Conservation (phyloP, 106 monocot genomes). For the Dactylorhiza incarnata region DNA sequence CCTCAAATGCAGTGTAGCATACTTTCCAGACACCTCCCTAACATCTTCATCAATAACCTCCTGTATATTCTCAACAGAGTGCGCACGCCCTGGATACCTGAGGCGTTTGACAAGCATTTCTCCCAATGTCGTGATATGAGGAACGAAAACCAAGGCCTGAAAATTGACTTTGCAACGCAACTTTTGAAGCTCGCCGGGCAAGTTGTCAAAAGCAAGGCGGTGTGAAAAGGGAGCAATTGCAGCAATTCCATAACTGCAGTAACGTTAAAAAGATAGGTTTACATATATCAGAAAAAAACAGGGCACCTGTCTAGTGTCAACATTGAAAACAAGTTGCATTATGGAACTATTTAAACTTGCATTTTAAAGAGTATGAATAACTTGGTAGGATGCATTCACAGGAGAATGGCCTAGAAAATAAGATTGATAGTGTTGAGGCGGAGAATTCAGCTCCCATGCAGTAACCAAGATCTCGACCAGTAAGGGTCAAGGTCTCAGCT, state of each 20-base stretch:
- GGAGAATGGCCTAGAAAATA: no score
- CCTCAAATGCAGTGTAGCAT: slow-evolving; percentile 65
- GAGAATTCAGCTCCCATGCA: no score
- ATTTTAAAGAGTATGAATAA: no score
- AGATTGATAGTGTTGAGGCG: no score
- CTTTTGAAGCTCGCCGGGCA: slow-evolving; percentile 73
- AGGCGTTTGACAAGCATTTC: slow-evolving; percentile 66
- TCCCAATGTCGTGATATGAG: slow-evolving; percentile 68
- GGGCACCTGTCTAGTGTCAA: no score
- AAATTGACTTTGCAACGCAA: slow-evolving; percentile 95
- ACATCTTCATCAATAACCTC: slow-evolving; percentile 24
- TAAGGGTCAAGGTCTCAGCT: no score
- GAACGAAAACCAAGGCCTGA: slow-evolving; percentile 74
- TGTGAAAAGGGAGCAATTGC: slow-evolving; percentile 94
- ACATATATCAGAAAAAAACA: neutral
- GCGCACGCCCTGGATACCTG: slow-evolving; percentile 31
- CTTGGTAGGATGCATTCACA: no score
- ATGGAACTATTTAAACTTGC: no score
- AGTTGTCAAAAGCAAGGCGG: slow-evolving; percentile 77
- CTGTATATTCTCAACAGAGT: slow-evolving; percentile 22
- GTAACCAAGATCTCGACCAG: no score
- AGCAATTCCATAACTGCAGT: slow-evolving; percentile 79
- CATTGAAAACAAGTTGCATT: no score
- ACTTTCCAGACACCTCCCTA: slow-evolving; percentile 40
- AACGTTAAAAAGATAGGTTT: neutral